phyloP scores from a whole-genome alignment of 2,329 filamentous ascomycete genomes.

The Alternaria incomplexa region DNA sequence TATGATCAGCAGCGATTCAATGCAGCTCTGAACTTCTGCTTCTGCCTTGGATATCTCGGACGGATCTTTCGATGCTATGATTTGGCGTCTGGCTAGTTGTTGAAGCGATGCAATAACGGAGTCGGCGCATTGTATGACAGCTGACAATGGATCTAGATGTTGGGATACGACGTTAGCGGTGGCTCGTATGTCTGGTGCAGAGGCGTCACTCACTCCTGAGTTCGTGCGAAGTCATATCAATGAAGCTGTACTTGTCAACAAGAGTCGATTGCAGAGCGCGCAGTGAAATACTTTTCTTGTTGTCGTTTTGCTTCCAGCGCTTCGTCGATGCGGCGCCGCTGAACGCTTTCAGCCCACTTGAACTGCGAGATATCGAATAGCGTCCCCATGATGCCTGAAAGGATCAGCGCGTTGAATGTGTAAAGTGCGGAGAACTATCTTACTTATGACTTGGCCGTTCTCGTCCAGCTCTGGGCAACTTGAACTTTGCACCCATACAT shows the following conservation, averaged over 20 bases:
- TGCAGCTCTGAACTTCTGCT: constrained; percentile 28
- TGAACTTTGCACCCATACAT: constrained; percentile 37
- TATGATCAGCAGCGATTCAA: constrained; percentile 43
- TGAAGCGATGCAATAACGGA: constrained; percentile 46
- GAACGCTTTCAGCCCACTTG: constrained; percentile 47
- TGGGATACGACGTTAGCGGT: background rate
- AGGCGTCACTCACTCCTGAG: constrained; percentile 18
- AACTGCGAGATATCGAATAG: constrained; percentile 47
- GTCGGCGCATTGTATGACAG: constrained; percentile 53
- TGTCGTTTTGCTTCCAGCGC: constrained; percentile 47
- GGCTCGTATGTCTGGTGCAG: background rate
- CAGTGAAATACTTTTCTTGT: constrained; percentile 37
- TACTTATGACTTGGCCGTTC: constrained; percentile 31
- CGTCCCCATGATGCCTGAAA: constrained; percentile 37
- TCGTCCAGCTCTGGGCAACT: constrained; percentile 32
- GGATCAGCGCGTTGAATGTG: too few species aligned
- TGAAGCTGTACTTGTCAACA: constrained; percentile 29
- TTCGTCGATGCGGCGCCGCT: constrained; percentile 41
- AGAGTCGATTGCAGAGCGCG: background rate
- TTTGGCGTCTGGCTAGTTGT: constrained; percentile 12
- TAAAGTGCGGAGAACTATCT: background rate
- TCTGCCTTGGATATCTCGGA: constrained; percentile 12
- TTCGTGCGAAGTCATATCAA: constrained; percentile 48
- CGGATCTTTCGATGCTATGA: background rate
- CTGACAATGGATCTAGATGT: constrained; percentile 32